Base-by-base conservation (phyloP, 306 rosid genomes). In the Corylus heterophylla region DNA sequence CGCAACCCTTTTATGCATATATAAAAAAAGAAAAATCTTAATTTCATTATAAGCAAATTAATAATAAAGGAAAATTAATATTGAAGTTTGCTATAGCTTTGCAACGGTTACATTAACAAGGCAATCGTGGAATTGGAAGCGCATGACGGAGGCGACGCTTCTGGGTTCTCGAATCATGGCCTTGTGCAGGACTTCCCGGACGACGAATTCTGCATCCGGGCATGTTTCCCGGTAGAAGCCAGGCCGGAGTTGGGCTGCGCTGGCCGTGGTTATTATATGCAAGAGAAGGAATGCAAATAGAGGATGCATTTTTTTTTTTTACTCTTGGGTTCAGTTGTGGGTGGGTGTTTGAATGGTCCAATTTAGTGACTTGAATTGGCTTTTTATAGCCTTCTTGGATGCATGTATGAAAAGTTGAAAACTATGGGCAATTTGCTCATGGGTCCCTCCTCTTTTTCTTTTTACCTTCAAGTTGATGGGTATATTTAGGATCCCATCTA, bases 71-170 rank as follows among this genome's bases (percentile, higher is more conserved):
- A n/a, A 2, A 31, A 31, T 22, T 22, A 22, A 58, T 12, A 29
- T 12, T 7, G 13, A 39, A 5, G 11, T 37, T 50, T 5, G 35
- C 35, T 31, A 31, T 5, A 37, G 20, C 44, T 31, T 7, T 37
- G 48, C 0, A 5, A 44, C 67, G 83, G 58, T 5, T 77, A 93
- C 97, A 69, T 87, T 87, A 25, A 95, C 97, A 25, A 95, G 85
- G 91, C 98, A 95, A 55, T 92, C 98, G 44, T 95, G 96, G 71
- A 91, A 95, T 56, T 95, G 96, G 74, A 95, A 82, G 22, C 97
- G 89, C 98, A 95, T 92, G 42, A 95, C 96, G 0, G 98, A 95
- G 76, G 98, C 98, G 29, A 89, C 85, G 29, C 98, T 90, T 25
- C 97, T 82, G 3, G 97, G 87, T 75, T 92, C 98, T 77, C 86